Conservation (phyloP, 352 stramenopile genomes). For the Globisporangium yorkense region DNA sequence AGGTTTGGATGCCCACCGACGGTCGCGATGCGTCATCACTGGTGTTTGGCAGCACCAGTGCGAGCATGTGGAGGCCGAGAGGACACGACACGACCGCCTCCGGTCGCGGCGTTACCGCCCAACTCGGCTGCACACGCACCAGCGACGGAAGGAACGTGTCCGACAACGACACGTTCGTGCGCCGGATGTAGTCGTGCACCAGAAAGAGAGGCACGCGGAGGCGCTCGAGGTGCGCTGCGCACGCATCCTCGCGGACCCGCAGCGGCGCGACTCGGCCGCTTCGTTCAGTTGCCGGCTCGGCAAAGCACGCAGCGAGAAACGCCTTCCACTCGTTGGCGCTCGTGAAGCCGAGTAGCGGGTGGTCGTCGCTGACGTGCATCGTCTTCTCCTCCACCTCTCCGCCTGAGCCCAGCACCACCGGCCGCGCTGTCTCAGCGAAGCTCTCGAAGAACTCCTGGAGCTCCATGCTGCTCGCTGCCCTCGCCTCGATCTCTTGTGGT, state of each 20-base stretch:
- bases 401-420: conserved; percentile 26
- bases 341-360: conserved; percentile 20
- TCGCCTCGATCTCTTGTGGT: conserved; percentile 13
- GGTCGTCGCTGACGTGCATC: conserved; percentile 1
- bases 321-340: conserved; percentile 2
- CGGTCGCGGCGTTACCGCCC: neutral
- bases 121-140: conserved; percentile 10
- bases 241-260: conserved; percentile 23
- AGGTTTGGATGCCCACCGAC: conserved; percentile 17
- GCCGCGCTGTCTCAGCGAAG: conserved; percentile 27
- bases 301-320: conserved; percentile 25
- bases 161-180: conserved; percentile 34
- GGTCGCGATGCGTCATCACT: neutral
- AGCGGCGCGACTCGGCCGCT: conserved; percentile 8
- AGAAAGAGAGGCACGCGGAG: conserved; percentile 53
- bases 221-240: conserved; percentile 22
- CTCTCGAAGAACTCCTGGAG: conserved; percentile 66
- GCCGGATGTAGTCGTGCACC: conserved; percentile 63
- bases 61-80: conserved; percentile 56
- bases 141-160: conserved; percentile 30
- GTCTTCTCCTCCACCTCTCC: conserved; percentile 6
- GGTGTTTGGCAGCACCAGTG: conserved; percentile 12
- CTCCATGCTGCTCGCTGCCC: conserved; percentile 17
- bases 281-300: neutral
- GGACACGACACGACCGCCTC: conserved; percentile 32